Base-by-base conservation (phyloP, 1,139 yeast species). In the Kurtzmaniella quercitrusa region DNA sequence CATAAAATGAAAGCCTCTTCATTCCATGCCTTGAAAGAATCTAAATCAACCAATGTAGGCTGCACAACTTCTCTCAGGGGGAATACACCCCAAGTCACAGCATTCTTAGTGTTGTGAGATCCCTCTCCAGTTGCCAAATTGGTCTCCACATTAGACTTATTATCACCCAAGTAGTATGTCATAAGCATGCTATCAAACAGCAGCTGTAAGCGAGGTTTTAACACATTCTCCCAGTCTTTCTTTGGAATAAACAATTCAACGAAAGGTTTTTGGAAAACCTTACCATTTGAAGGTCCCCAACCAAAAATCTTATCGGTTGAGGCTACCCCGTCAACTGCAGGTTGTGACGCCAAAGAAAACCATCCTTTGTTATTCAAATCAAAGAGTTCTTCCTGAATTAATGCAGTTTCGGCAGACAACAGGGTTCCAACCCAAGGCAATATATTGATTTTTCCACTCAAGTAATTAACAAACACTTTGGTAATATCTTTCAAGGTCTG, bases 51-150 rank as follows among this genome's bases (percentile, higher is more conserved):
- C 46, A 89, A 84, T 0, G 98, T 90, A 2, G 96, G 87, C 60
- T 89, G 96, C 27, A 87, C 77, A 40, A 88, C 82, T 58, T 88
- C 95, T 51, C 87, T 77, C 63, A 83, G 85, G 2, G 95, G 95
- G 70, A 91, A 90, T 2, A 86, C 95, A 46, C 97, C 98, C 98
- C 98, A 93, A 12, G 98, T 93, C 43, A 90, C 97, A 8, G 98
- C 97, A 59, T 89, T 90, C 53, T 70, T 72, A 45, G 70, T 64
- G 43, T 59, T 59, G 46, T 59, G 66, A n/a, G 54, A 48, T 37
- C 57, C 53, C 1, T 51, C 50, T 0, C 57, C 60, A 3, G 57
- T 41, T 1, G 74, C 73, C 57, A 85, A 65, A 53, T 85, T 86
- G 3, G 91, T 77, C 27, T 70, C 66, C 50, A 88, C 79, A n/a